Conservation (phyloP, 176 grass and related monocot genomes). For the maize (Zea mays) region DNA sequence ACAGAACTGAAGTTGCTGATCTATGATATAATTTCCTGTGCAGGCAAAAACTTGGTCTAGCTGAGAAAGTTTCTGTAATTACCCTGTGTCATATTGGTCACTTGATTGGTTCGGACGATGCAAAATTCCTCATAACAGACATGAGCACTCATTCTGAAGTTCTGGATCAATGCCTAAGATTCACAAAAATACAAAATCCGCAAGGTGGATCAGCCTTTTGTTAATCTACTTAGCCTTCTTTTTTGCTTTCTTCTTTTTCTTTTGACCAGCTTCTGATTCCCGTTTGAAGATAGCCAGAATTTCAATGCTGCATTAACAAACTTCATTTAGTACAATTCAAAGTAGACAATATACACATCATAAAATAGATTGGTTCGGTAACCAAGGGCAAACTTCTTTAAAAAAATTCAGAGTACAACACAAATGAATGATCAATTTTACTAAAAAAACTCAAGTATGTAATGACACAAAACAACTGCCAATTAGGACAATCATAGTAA, state of each 20-base stretch:
- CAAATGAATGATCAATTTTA: neutral
- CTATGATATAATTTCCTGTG: neutral
- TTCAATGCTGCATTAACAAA: conserved; percentile 68
- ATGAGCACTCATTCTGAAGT: neutral
- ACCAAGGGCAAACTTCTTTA: neutral
- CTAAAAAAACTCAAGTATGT: conserved; percentile 17
- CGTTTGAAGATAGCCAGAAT: conserved; percentile 80
- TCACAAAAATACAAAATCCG: neutral
- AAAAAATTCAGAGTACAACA: neutral
- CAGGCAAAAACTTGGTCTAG: neutral
- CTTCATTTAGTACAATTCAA: conserved; percentile 22
- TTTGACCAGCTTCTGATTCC: conserved; percentile 50
- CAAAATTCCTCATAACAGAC: neutral
- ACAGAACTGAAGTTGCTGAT: neutral
- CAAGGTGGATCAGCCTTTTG: neutral
- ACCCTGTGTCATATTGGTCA: conserved; percentile 28
- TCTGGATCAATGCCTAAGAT: neutral
- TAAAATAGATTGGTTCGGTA: neutral
- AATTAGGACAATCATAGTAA: neutral
- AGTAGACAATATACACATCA: conserved; percentile 13
- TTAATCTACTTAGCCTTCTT: conserved; percentile 51
- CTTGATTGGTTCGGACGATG: neutral
- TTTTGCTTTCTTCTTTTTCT: conserved; percentile 68
- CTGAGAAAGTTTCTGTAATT: neutral
- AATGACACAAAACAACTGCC: neutral